Percentiles rank a stretch among this genome's conserved stretches.
These are phyloP conservation scores for Aspergillus candidus DNA, from an alignment of 2,329 filamentous ascomycete species.

Conservation along the genomic window DNA sequence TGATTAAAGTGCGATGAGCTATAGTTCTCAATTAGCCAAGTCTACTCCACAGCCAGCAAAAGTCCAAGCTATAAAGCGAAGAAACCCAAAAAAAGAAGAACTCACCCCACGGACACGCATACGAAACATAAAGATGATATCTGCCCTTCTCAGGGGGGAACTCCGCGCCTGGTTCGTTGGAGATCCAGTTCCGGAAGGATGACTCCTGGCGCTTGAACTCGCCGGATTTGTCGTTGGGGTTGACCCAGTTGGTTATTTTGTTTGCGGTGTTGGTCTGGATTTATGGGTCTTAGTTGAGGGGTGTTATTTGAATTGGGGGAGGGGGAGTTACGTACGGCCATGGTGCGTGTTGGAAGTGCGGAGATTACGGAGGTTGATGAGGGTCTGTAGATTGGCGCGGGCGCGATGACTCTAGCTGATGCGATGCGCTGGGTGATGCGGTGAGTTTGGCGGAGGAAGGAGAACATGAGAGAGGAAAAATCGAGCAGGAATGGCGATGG, in stretches of 20 bases:
- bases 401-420: constrained; percentile 10
- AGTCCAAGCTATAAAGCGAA: no score
- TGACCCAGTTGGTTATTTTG: constrained; percentile 79
- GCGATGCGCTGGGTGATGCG: constrained; percentile 17
- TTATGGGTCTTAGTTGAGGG: background rate
- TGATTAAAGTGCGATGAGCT: constrained; percentile 83
- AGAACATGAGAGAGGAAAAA: constrained; percentile 20
- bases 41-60: constrained; percentile 5
- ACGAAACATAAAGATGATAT: constrained; percentile 93
- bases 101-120: constrained; percentile 81
- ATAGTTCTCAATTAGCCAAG: no score
- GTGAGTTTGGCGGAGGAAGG: constrained; percentile 15
- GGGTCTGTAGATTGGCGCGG: constrained; percentile 8
- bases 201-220: constrained; percentile 89
- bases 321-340: constrained; percentile 26
- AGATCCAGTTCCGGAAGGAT: constrained; percentile 75
- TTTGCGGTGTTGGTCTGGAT: constrained; percentile 23
- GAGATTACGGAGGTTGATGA: constrained; percentile 11
- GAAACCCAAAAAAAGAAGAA: background rate
- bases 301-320: background rate
- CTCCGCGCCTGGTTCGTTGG: constrained; percentile 61
- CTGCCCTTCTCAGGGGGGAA: constrained; percentile 82
- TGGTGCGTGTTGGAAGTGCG: constrained; percentile 22
- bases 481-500: constrained; percentile 3
- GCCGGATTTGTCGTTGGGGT: constrained; percentile 68